Percentiles rank a stretch among this genome's conserved stretches.
These are phyloP conservation scores for Saccharomycopsis sp. DNA, from an alignment of 805 yeast genomes.

Conservation along the genomic window DNA sequence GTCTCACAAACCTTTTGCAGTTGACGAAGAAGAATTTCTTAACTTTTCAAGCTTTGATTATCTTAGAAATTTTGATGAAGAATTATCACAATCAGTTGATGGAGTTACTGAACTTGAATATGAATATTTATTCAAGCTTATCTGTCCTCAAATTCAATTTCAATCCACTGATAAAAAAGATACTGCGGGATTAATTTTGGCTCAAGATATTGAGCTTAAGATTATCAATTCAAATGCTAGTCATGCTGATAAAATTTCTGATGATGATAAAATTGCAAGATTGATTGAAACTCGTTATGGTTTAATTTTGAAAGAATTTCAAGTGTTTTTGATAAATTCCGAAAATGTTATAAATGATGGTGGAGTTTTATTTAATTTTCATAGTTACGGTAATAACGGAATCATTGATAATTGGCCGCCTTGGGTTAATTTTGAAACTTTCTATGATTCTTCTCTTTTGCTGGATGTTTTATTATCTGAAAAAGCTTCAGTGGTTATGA, in stretches of 20 bases:
- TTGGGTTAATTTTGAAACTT: conserved; percentile 51
- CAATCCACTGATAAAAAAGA: conserved; percentile 36
- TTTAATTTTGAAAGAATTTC: conserved; percentile 43
- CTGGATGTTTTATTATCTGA: conserved; percentile 37
- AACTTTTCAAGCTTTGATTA: not conserved
- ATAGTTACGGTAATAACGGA: conserved; percentile 23
- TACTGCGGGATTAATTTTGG: conserved; percentile 37
- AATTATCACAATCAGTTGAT: conserved; percentile 32
- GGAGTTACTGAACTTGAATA: conserved; percentile 35
- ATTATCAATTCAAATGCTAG: conserved; percentile 34
- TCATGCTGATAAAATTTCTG: conserved; percentile 29
- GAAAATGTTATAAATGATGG: conserved; percentile 26
- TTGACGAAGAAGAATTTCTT: not conserved
- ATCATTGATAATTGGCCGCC: conserved; percentile 48
- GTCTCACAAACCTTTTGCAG: not conserved
- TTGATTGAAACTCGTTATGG: conserved; percentile 49
- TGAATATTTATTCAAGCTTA: conserved; percentile 41
- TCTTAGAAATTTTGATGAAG: conserved; percentile 36
- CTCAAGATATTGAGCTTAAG: conserved; percentile 50
- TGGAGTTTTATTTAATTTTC: conserved; percentile 24
- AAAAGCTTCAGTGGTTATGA: conserved; percentile 40
- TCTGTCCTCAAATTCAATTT: conserved; percentile 55
- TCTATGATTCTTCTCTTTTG: conserved; percentile 37
- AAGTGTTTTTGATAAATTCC: conserved; percentile 39
- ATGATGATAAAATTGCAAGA: conserved; percentile 26